These are phyloP conservation scores for Tulasnella sp. DNA, from an alignment of 768 basidiomycete species.

Conservation along the genomic window DNA sequence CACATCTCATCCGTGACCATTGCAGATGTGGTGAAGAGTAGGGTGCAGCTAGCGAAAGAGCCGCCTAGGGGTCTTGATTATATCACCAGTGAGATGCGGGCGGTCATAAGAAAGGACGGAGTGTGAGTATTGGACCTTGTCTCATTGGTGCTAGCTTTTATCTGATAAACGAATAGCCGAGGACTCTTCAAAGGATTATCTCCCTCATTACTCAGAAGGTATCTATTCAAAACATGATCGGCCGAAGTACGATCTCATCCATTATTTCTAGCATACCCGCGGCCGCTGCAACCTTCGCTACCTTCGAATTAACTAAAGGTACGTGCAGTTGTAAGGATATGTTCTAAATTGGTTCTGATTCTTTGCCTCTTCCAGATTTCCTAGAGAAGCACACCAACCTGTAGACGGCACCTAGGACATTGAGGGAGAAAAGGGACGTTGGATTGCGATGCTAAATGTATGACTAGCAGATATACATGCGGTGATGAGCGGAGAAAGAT, in stretches of 20 bases:
- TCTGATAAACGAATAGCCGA: conserved; percentile 27
- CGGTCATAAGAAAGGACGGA: conserved; percentile 43
- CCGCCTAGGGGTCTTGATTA: conserved; percentile 59
- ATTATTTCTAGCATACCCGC: conserved; percentile 59
- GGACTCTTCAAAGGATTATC: conserved; percentile 64
- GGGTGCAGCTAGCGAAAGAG: conserved; percentile 62
- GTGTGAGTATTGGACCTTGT: not conserved
- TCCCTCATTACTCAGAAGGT: conserved; percentile 31
- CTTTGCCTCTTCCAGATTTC: not conserved
- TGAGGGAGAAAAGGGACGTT: no score
- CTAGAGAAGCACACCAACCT: conserved; percentile 8
- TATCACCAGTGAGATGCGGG: conserved; percentile 54
- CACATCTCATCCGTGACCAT: not conserved
- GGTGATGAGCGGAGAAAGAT: not conserved
- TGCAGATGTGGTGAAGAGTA: conserved; percentile 80
- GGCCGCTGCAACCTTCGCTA: conserved; percentile 80
- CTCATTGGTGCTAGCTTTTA: conserved; percentile 1
- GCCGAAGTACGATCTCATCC: not conserved
- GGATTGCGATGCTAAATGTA: no score
- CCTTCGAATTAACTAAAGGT: conserved; percentile 67
- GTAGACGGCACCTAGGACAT: not conserved
- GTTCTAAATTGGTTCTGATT: not conserved
- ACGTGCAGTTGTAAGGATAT: not conserved
- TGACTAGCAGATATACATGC: not conserved
- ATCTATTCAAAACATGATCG: not conserved